Evolutionary conservation across 164 flowering plant genomes (phyloP).

Genomic region (Saururus chinensis): DNA sequence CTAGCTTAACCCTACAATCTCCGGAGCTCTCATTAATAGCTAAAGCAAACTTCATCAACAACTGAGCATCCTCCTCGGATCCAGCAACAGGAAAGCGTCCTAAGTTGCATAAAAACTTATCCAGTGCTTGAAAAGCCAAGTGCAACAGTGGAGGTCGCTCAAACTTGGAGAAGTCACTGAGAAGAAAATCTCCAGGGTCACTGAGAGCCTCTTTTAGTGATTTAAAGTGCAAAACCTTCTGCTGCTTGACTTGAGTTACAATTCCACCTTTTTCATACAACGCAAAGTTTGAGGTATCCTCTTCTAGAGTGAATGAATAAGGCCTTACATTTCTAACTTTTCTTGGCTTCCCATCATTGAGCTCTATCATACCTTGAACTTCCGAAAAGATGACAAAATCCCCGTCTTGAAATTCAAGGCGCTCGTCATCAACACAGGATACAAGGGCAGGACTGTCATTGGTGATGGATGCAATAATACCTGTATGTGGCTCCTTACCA

Average conservation of each 20-base stretch:
- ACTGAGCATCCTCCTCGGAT: slow-evolving; percentile 72
- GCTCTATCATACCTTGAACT: slow-evolving; percentile 72
- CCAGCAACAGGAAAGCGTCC: slow-evolving; percentile 83
- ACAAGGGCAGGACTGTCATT: slow-evolving; percentile 75
- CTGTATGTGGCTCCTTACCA: slow-evolving; percentile 82
- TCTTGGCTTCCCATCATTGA: slow-evolving; percentile 81
- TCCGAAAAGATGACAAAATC: slow-evolving; percentile 85
- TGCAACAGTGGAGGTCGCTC: slow-evolving; percentile 77
- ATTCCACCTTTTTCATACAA: slow-evolving; percentile 73
- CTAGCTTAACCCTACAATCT: slow-evolving; percentile 42
- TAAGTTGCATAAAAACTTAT: slow-evolving; percentile 40
- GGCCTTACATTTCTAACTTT: slow-evolving; percentile 61
- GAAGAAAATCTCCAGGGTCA: slow-evolving; percentile 80
- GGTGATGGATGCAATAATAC: slow-evolving; percentile 80
- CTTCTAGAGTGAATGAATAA: slow-evolving; percentile 65
- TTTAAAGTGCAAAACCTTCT: slow-evolving; percentile 66
- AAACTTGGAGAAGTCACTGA: slow-evolving; percentile 78
- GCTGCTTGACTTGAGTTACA: slow-evolving; percentile 82
- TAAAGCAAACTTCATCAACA: slow-evolving; percentile 34
- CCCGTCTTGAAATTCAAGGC: slow-evolving; percentile 86
- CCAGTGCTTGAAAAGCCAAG: slow-evolving; percentile 76
- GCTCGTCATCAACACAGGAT: slow-evolving; percentile 80
- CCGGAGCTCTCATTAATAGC: slow-evolving; percentile 40
- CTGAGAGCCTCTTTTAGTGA: slow-evolving; percentile 53
- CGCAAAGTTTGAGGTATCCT: slow-evolving; percentile 65